phyloP scores from a whole-genome alignment of 2,329 filamentous ascomycete genomes.

The Aspergillus sp. region DNA sequence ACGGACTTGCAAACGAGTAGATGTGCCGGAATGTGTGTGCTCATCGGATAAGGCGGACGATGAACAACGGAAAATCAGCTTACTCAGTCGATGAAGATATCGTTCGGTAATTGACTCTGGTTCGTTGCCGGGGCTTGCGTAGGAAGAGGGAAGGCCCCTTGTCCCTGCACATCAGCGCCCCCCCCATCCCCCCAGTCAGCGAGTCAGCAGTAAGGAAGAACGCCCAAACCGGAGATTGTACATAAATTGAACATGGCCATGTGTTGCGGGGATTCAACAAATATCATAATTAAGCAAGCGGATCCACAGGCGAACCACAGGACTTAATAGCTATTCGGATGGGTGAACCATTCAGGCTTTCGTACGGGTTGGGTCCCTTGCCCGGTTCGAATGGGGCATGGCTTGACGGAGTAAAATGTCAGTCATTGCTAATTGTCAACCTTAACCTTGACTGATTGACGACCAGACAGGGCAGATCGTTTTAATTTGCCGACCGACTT shows the following conservation, averaged over 20 bases:
- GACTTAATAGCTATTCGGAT: neutral
- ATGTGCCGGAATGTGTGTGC: neutral
- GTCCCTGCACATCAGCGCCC: neutral
- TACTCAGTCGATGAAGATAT: neutral
- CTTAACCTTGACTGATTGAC: conserved; percentile 1
- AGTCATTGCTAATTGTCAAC: neutral
- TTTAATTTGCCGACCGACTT: neutral
- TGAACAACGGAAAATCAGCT: neutral
- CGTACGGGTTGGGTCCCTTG: neutral
- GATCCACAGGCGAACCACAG: neutral
- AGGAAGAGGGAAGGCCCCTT: neutral
- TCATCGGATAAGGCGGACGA: neutral
- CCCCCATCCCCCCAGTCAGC: neutral
- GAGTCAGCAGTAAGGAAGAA: neutral
- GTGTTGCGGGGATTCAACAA: neutral
- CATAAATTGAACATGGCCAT: neutral
- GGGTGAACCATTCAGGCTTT: neutral
- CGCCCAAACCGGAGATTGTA: neutral
- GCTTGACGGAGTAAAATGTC: neutral
- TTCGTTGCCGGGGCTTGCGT: neutral
- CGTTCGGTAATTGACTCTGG: neutral
- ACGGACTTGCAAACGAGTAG: neutral
- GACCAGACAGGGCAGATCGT: neutral
- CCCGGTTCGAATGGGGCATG: neutral
- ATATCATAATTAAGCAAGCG: no score